Percentiles rank a stretch among this genome's conserved stretches.
Evolutionary conservation across 176 grass and related monocot species (phyloP).

Genomic region (Aegilops umbellulata): DNA sequence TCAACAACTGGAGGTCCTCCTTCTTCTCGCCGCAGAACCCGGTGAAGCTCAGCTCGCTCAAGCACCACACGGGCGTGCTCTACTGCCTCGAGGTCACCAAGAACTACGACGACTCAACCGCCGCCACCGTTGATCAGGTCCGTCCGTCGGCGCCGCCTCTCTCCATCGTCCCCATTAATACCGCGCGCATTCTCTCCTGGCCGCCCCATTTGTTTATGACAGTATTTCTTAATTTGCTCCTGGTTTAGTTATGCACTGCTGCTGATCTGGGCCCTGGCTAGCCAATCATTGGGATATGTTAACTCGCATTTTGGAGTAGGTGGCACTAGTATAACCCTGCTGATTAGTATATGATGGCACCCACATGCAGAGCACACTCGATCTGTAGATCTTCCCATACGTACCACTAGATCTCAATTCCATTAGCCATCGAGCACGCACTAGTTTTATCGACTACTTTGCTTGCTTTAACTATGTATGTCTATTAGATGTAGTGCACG

Average conservation of each 20-base stretch:
- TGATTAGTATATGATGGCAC: neutral
- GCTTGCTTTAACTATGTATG: neutral
- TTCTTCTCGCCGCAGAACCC: constrained; percentile 98
- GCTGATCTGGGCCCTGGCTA: neutral
- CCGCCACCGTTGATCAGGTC: constrained; percentile 70
- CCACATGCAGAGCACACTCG: constrained; percentile 46
- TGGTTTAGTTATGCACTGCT: neutral
- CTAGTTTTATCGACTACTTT: constrained; percentile 6
- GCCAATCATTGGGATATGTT: constrained; percentile 46
- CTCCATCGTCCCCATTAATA: neutral
- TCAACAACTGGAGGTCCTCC: constrained; percentile 99
- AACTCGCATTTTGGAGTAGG: neutral
- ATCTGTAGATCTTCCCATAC: constrained; percentile 30
- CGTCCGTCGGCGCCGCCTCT: constrained; percentile 1
- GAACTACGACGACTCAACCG: constrained; percentile 72
- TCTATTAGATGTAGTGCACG: neutral
- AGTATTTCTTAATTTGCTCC: constrained; percentile 6
- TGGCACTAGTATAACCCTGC: neutral
- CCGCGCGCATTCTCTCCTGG: neutral
- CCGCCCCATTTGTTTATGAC: constrained; percentile 20
- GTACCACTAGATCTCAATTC: constrained; percentile 61
- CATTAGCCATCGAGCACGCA: neutral
- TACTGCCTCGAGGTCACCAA: constrained; percentile 96
- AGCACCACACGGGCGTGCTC: constrained; percentile 54
- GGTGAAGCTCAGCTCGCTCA: constrained; percentile 79